These are phyloP conservation scores for Pisolithus thermaeus DNA, from an alignment of 1,284 basidiomycete species.

Conservation along the genomic window DNA sequence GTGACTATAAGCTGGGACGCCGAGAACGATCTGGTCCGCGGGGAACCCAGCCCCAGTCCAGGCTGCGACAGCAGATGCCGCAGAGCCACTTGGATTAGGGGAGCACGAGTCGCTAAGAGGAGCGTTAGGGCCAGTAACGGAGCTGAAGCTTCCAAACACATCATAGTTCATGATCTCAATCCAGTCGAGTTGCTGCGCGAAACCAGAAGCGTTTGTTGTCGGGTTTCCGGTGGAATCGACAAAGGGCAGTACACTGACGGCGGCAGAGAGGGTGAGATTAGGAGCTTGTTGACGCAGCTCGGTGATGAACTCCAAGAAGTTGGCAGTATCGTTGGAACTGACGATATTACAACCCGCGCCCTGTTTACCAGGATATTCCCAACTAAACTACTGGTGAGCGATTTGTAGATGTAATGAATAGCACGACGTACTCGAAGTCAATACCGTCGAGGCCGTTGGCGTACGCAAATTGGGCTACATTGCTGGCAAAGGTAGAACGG, in stretches of 20 bases:
- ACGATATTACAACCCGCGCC: constrained; percentile 74
- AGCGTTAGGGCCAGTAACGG: constrained; percentile 70
- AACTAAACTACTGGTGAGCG: constrained; percentile 42
- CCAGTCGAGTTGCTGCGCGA: constrained; percentile 71
- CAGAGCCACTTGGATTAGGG: constrained; percentile 68
- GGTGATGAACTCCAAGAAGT: constrained; percentile 71
- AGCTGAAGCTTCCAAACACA: constrained; percentile 55
- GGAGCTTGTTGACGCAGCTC: constrained; percentile 57
- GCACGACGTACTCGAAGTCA: constrained; percentile 70
- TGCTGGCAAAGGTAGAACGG: constrained; percentile 62
- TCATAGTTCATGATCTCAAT: constrained; percentile 89
- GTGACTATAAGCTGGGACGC: constrained; percentile 75
- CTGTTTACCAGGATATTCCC: constrained; percentile 76
- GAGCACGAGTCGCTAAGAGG: constrained; percentile 77
- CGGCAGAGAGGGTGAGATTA: constrained; percentile 69
- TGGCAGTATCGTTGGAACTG: constrained; percentile 59
- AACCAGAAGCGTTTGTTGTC: constrained; percentile 59
- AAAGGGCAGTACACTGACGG: constrained; percentile 68
- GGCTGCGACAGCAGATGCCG: constrained; percentile 60
- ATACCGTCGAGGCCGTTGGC: constrained; percentile 75
- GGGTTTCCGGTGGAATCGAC: constrained; percentile 51
- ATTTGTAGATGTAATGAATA: neutral
- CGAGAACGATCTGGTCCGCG: constrained; percentile 71
- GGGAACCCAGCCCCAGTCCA: constrained; percentile 82
- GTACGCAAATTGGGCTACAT: constrained; percentile 55